Conservation (phyloP, 1,284 basidiomycete species). For the Microbotryum silenes-acaulis region DNA sequence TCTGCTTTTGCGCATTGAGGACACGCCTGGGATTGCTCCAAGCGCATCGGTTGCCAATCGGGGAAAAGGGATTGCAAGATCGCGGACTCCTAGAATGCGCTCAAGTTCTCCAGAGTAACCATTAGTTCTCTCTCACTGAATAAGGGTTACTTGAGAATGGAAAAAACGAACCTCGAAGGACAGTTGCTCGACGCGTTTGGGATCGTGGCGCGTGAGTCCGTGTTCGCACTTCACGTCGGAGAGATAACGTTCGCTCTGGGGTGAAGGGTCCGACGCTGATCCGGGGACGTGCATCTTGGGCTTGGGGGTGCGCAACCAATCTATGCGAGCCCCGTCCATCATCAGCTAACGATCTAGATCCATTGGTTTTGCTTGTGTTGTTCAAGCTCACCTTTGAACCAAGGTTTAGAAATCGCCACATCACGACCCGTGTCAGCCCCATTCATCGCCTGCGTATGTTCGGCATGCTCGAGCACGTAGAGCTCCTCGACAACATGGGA, state of each 20-base stretch:
- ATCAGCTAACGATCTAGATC: no score
- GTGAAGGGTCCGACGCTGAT: constrained; percentile 53
- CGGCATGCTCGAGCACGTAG: constrained; percentile 59
- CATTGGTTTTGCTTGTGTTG: no score
- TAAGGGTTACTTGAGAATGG: no score
- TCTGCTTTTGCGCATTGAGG: constrained; percentile 49
- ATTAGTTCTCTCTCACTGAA: no score
- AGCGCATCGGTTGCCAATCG: constrained; percentile 49
- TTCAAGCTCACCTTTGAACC: constrained; percentile 56
- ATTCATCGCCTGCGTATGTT: constrained; percentile 40
- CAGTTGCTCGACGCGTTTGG: constrained; percentile 41
- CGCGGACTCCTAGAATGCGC: constrained; percentile 47
- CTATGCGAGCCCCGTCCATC: no score
- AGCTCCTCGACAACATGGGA: constrained; percentile 55
- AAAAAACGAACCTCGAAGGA: constrained; percentile 48
- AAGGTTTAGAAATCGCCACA: constrained; percentile 56
- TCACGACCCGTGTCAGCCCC: constrained; percentile 5
- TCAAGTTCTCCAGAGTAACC: no score
- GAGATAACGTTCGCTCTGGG: constrained; percentile 52
- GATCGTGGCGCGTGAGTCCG: constrained; percentile 49
- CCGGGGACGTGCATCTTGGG: constrained; percentile 62
- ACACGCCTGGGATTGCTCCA: constrained; percentile 43
- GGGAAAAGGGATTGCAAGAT: constrained; percentile 56
- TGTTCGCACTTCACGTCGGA: constrained; percentile 63
- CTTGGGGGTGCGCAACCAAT: constrained; percentile 43